Evolutionary conservation across 164 flowering plant species (phyloP).

Genomic region (Vitis cinerea): DNA sequence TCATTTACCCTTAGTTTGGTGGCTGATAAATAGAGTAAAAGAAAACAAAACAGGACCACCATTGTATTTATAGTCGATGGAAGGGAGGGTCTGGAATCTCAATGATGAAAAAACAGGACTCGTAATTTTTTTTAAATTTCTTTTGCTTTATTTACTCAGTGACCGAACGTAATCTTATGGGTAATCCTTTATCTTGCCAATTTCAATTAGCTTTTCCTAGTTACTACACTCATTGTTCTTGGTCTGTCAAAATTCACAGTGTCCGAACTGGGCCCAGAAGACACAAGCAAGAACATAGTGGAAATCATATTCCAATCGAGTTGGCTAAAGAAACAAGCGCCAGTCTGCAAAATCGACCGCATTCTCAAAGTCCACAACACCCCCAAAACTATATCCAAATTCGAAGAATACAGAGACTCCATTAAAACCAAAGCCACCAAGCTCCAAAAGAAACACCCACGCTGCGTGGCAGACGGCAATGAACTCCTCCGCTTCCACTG

Average conservation of each 20-base stretch:
- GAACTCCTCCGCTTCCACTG: constrained; percentile 90
- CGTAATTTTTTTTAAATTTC: too few relatives aligned
- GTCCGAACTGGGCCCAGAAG: constrained; percentile 80
- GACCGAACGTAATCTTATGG: too few relatives aligned
- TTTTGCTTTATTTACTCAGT: too few relatives aligned
- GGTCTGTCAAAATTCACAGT: constrained; percentile 36
- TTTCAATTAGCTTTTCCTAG: too few relatives aligned
- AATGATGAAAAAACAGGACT: too few relatives aligned
- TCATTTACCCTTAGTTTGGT: too few relatives aligned
- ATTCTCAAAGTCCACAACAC: constrained; percentile 90
- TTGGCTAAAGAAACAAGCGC: constrained; percentile 78
- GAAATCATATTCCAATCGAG: constrained; percentile 97
- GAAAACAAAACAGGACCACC: too few relatives aligned
- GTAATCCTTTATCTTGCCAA: too few relatives aligned
- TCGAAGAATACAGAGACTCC: constrained; percentile 80
- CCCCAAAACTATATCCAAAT: constrained; percentile 61
- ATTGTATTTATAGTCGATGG: too few relatives aligned
- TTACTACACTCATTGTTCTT: background rate
- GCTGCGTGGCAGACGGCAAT: constrained; percentile 91
- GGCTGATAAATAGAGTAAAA: too few relatives aligned
- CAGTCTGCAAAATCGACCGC: constrained; percentile 80
- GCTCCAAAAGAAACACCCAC: constrained; percentile 67
- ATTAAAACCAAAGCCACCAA: constrained; percentile 71
- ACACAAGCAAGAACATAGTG: constrained; percentile 87
- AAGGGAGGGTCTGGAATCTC: too few relatives aligned